Evolutionary conservation across 768 basidiomycete species (phyloP).

Genomic region (Kwoniella botswanensis): DNA sequence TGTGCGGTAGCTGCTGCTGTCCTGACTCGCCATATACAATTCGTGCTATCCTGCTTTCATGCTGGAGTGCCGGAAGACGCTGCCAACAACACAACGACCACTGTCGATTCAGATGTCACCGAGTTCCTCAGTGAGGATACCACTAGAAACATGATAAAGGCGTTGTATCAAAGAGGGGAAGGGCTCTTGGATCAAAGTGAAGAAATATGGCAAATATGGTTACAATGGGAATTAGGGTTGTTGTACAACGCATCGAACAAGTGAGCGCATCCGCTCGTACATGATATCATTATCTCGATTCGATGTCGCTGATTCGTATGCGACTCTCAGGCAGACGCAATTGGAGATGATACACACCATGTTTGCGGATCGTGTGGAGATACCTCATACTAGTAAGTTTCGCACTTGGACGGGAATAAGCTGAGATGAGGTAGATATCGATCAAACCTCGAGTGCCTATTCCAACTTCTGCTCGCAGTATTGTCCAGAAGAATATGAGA

Average conservation of each 20-base stretch:
- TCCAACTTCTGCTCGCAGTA: slow-evolving; percentile 85
- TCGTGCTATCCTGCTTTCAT: slow-evolving; percentile 30
- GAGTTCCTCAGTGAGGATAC: slow-evolving; percentile 76
- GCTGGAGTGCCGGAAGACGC: background rate
- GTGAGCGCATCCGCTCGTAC: slow-evolving; percentile 17
- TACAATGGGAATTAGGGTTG: slow-evolving; percentile 45
- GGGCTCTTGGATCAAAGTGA: slow-evolving; percentile 39
- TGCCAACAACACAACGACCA: slow-evolving; percentile 4
- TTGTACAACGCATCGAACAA: slow-evolving; percentile 12
- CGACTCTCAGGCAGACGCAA: background rate
- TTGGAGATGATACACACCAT: slow-evolving; percentile 34
- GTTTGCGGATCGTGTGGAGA: slow-evolving; percentile 37
- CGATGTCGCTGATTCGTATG: slow-evolving; percentile 8
- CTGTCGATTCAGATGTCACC: slow-evolving; percentile 71
- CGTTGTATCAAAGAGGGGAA: slow-evolving; percentile 19
- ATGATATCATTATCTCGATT: too few species aligned
- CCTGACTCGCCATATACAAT: slow-evolving; percentile 37
- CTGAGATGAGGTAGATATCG: slow-evolving; percentile 65
- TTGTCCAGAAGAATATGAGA: slow-evolving; percentile 77
- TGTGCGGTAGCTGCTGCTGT: slow-evolving; percentile 25
- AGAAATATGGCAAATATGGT: slow-evolving; percentile 41
- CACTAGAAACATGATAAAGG: slow-evolving; percentile 31
- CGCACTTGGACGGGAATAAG: background rate
- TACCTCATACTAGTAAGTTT: slow-evolving; percentile 40
- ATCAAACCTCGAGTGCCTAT: slow-evolving; percentile 81